Percentiles rank a stretch among this genome's conserved stretches.
These are phyloP conservation scores for Nakaseomyces sp. DNA, from an alignment of 1,139 yeast genomes.

Conservation along the genomic window DNA sequence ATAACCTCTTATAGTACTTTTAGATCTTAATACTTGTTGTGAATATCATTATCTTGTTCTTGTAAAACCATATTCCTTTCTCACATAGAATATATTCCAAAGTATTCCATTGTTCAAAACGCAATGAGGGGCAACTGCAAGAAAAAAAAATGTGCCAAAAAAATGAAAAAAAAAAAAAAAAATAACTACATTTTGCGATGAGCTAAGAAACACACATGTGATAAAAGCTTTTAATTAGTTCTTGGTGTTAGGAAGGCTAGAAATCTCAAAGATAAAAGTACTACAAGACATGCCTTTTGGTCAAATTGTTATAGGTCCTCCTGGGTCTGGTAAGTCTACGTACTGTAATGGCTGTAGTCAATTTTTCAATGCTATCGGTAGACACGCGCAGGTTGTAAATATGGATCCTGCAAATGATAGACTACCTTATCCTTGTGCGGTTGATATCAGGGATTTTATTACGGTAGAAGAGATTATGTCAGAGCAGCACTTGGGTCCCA, in stretches of 20 bases:
- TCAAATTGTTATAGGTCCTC: slow-evolving; percentile 93
- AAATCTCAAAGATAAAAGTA: too few relatives aligned
- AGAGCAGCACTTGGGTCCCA: slow-evolving; percentile 77
- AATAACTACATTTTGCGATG: too few relatives aligned
- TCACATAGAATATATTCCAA: too few relatives aligned
- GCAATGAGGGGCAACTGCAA: too few relatives aligned
- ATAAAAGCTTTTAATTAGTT: neutral
- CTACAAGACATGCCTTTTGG: slow-evolving; percentile 57
- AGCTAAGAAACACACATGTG: too few relatives aligned
- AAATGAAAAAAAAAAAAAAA: too few relatives aligned
- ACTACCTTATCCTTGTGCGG: slow-evolving; percentile 68
- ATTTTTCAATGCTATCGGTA: slow-evolving; percentile 86
- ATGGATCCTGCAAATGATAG: slow-evolving; percentile 93
- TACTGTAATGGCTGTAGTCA: slow-evolving; percentile 89
- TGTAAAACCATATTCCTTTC: too few relatives aligned
- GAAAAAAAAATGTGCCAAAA: too few relatives aligned
- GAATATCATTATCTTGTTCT: too few relatives aligned
- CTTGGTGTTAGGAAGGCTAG: neutral
- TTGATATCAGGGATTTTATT: slow-evolving; percentile 82
- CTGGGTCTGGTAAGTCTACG: slow-evolving; percentile 95
- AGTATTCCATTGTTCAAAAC: too few relatives aligned
- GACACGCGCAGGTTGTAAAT: slow-evolving; percentile 74
- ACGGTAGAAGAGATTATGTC: slow-evolving; percentile 87
- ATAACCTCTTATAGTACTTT: too few relatives aligned
- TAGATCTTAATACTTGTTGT: too few relatives aligned